Base-by-base conservation (phyloP, 1,284 basidiomycete genomes). In the Ustilago vetiveriae region DNA sequence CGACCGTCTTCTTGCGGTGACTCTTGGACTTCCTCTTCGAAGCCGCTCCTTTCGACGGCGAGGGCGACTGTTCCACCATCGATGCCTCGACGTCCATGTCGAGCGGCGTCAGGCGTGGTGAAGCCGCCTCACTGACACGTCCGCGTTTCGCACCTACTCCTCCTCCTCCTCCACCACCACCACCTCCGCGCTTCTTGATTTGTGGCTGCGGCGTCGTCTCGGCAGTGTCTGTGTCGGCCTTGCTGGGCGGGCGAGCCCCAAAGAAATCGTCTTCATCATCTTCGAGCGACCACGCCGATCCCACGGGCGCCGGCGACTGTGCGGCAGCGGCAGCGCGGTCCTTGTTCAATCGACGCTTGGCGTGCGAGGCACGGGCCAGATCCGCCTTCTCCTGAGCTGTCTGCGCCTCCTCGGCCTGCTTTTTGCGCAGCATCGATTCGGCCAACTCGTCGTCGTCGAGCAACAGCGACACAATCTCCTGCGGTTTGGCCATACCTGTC, bases 381-480 rank as follows among this genome's bases (percentile, higher is more conserved):
- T 80, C 77, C 16, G 80, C 80, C 65, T 82, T 82, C 43, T 74
- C 77, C 56, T 77, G 73, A 14, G 72, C 72, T 21, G 63, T 56
- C 64, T 78, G 71, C 19, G 77, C 76, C 47, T 82, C 80, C 42
- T 82, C 80, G 2, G 75, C 75, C 59, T 81, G 80, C 69, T 80
- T 80, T 47, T 72, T 74, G 30, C 80, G 73, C 48, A 81, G 73
- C 68, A 82, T 81, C 46, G 75, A 74, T 55, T 82, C 80, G 23
- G 82, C 82, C 39, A 82, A 46, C 70, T 84, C 92, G 76, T 98
- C 94, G 79, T 98, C 95, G 82, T 94, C 95, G 77, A 99, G 88
- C 56, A 99, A 86, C 54, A 99, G 84, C 64, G 94, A 93, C 8
- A 97, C 94, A 59, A 99, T 97, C 82, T 99, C 96, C 84, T 93